Evolutionary conservation across 2,329 filamentous ascomycete genomes (phyloP), one percentile per base, ranked within the genome.

Genomic region (Myriosclerotinia scirpicola): DNA sequence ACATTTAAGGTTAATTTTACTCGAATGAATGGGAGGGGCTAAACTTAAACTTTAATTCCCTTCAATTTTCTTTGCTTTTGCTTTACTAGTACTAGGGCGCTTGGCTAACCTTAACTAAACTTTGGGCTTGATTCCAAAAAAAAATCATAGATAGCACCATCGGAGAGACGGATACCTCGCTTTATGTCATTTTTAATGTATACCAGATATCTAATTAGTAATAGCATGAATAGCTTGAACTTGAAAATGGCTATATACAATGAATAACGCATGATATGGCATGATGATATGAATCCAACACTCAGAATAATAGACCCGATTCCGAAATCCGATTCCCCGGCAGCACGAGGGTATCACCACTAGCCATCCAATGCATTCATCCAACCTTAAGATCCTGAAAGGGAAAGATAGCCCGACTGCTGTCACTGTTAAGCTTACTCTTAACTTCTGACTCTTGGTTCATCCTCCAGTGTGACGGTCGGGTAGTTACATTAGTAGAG

Each of bases 1-100:
- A 46, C 8, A 36, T 59, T 59, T 59, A 59, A 59, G 56, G 56
- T 59, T 59, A 59, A 59, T 48, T 48, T 59, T 59, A 48, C 42
- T 59, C 44, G 56, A 34, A 59, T 48, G 20, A 59, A 59, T 40
- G 26, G 26, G 55, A 46, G 55, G 55, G 55, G 40, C 55, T 58
- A 34, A 36, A 59, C 40, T 48, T 36, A 46, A 46, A 59, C 38
- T 40, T 40, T 55, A 8, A 22, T 40, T 40, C 9, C 15, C 12
- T 5, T 46, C 6, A 17, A 17, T 1, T 17, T 46, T 46, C 6
- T 15, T 17, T 17, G 42, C 3, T 20, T 46, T 46, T 46, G 17
- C 15, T 46, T 46, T 7, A 20, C 20, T 8, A n/a, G n/a, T n/a
- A 26, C 26, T 26, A 26, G 26, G 26, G 26, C 26, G 26, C 26